Percentiles rank a stretch among this genome's conserved stretches.
phyloP scores from a whole-genome alignment of 352 stramenopile species.

The Globisporangium sylvaticum region DNA sequence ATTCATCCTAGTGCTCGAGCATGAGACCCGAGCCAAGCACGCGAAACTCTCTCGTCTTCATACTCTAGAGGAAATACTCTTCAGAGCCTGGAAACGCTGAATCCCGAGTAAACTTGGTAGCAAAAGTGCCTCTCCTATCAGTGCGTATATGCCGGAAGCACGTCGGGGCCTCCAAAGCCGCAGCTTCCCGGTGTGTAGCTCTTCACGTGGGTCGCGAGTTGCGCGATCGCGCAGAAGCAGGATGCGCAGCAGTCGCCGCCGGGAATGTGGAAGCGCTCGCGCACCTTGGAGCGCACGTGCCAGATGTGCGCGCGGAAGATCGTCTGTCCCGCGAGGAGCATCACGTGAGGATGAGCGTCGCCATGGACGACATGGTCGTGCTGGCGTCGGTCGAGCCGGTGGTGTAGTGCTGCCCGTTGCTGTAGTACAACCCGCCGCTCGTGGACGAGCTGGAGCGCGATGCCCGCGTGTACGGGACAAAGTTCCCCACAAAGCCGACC shows the following conservation, averaged over 20 bases:
- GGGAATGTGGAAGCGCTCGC: background rate
- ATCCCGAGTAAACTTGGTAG: too few relatives aligned
- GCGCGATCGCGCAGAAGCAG: background rate
- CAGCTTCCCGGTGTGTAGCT: background rate
- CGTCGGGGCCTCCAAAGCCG: background rate
- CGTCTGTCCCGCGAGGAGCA: background rate
- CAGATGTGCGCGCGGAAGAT: background rate
- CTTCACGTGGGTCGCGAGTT: background rate
- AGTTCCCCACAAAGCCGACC: background rate
- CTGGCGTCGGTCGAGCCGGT: background rate
- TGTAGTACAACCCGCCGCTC: background rate
- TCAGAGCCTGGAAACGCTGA: too few relatives aligned
- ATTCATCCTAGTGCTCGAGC: too few relatives aligned
- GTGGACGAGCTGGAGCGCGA: background rate
- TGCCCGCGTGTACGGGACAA: background rate
- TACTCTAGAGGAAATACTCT: too few relatives aligned
- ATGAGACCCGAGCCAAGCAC: too few relatives aligned
- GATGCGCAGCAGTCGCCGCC: background rate
- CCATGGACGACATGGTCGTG: background rate
- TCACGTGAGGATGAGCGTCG: background rate
- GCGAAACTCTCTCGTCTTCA: too few relatives aligned
- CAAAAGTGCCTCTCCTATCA: too few relatives aligned
- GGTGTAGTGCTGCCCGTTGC: background rate
- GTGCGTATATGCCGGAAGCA: background rate
- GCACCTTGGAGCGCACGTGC: background rate